Base-by-base conservation (phyloP, 208 protist genomes). In the Wallacemonas rigidus region DNA sequence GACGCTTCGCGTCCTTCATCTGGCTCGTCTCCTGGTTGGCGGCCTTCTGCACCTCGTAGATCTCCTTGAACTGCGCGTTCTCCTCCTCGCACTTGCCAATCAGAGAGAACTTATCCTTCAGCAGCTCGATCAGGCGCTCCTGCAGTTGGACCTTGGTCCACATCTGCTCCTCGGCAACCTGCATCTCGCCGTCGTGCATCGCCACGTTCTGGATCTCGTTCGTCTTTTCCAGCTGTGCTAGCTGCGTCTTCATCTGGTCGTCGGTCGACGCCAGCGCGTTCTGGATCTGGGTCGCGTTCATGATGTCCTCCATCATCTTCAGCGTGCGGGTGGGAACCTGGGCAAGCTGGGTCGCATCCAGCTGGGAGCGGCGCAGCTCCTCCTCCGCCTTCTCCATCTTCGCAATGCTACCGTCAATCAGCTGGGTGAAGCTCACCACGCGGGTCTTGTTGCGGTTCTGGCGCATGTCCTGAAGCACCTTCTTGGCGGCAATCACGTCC, bases 371-470 rank as follows among this genome's bases (percentile, higher is more conserved):
- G 17, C 61, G 58, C 55, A 75, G 64, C 71, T 75, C 71, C 78
- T 91, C 86, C 72, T 91, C 86, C 40, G 81, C 82, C 82, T 88
- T 88, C 80, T 91, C 86, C 53, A 88, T 69, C 80, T 91, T 91
- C 45, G 78, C 72, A 57, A 88, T 83, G 44, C 64, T 71, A 63
- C 88, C 86, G 78, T 91, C 86, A 26, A 91, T 91, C 69, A 85
- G 82, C 65, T 75, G 72, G 12, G 82, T 88, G 75, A 88, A 85
- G 55, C 75, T 81, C 62, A 91, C 86, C 36, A 86, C 77, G 62
- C 86, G 81, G 17, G 82, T 91, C 73, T 88, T 91, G 81, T 91
- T 91, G 40, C 75, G 79, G 75, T 91, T 82, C 75, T 88, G 80
- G 67, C 86, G 83, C 75, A 91, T 69, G 54, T 91, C 86, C 70